Evolutionary conservation across 768 basidiomycete species (phyloP), one percentile per base, ranked within the genome.

Genomic region (Clitopilus passeckerianus): DNA sequence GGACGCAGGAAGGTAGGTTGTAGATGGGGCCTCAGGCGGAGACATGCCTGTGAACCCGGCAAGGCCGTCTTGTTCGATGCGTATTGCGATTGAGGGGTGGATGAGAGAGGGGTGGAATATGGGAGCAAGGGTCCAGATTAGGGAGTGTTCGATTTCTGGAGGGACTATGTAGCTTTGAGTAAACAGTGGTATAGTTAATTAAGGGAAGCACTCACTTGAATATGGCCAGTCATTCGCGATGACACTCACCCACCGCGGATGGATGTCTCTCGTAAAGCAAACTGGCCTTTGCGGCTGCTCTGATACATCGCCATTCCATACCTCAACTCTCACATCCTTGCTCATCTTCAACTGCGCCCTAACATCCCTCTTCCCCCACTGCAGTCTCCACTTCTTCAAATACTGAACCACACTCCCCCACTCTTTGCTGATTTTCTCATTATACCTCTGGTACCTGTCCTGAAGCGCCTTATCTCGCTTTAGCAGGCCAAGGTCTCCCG

Each of bases 151-250:
- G 27, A 93, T 75, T 59, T 87, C 85, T 1, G 80, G 66, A 1
- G 91, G 91, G 10, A 92, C 91, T 81, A 61, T 16, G 20, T 22
- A 20, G 23, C 24, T 10, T 14, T 5, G 20, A 24, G n/a, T 37
- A 58, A 12, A 30, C 9, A 35, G 18, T 12, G 3, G 20, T 1
- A 8, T 5, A 53, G 20, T 2, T 33, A 27, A 24, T 33, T 33
- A 30, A 20, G 30, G 34, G 30, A 55, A 34, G 53, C 27, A 54
- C 77, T 57, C 65, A 88, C 90, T 85, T 6, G 90, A 92, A 71
- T 95, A 95, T 0, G 92, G 92, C 92, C 92, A 95, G 68, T 93
- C 91, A 66, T 93, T 92, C 65, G 77, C 85, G 52, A 88, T 88
- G 61, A 93, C 85, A 65, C 85, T 88, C 63, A 91, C 74, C 56